Evolutionary conservation across 202 grass and related monocot species (phyloP).

Genomic region (Schoenoplectus tabernaemontani): DNA sequence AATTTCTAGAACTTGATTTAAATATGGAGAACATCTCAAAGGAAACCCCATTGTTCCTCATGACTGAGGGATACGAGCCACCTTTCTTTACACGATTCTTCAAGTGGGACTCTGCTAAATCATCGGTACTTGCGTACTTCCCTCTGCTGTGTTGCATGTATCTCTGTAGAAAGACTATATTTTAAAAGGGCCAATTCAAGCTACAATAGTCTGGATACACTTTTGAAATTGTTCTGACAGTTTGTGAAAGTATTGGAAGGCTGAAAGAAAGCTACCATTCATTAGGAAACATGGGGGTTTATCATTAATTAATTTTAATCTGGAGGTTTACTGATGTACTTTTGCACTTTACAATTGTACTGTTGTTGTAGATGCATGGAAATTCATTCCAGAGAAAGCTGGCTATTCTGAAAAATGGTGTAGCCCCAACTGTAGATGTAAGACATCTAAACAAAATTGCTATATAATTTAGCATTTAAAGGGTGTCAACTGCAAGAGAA

Average conservation of each 20-base stretch:
- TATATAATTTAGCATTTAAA: neutral
- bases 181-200: neutral
- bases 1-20: constrained; percentile 64
- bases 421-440: constrained; percentile 48
- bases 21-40: constrained; percentile 55
- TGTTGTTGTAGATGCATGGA: constrained; percentile 67
- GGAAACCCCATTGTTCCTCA: constrained; percentile 55
- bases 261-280: neutral
- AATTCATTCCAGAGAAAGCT: constrained; percentile 97
- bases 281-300: neutral
- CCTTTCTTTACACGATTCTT: constrained; percentile 77
- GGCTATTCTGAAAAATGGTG: constrained; percentile 58
- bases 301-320: neutral
- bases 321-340: neutral
- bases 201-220: neutral
- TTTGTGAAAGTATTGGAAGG: neutral
- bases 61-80: constrained; percentile 61
- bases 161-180: neutral
- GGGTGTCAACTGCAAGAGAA: constrained; percentile 9
- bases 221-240: neutral
- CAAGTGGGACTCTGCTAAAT: constrained; percentile 55
- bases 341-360: neutral
- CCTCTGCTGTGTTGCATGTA: neutral
- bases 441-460: constrained; percentile 27
- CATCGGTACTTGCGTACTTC: constrained; percentile 33